A percentile compares a stretch with the other conserved stretches of the same genome.
These are phyloP conservation scores for Periconia macrospinosa DNA, from an alignment of 2,329 filamentous ascomycete genomes.

Conservation along the genomic window DNA sequence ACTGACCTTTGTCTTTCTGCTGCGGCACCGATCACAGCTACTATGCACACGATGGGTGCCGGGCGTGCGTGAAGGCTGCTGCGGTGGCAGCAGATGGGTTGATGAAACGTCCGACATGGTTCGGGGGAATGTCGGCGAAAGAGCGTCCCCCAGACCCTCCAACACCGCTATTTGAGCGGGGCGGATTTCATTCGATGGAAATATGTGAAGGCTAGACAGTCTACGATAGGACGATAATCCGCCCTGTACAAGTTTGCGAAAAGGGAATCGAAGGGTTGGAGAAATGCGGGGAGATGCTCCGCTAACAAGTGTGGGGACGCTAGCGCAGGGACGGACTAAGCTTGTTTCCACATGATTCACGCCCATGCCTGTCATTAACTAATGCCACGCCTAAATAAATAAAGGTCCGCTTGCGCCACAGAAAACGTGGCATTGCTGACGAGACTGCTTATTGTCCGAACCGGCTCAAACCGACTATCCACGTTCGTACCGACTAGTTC, in stretches of 20 bases:
- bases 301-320: slow-evolving; percentile 20
- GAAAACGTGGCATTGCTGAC: slow-evolving; percentile 2
- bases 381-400: neutral
- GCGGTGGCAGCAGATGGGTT: slow-evolving; percentile 4
- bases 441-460: neutral
- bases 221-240: slow-evolving; percentile 12
- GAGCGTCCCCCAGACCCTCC: neutral
- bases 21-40: slow-evolving; percentile 43
- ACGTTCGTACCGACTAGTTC: too few relatives aligned
- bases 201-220: slow-evolving; percentile 13
- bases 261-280: slow-evolving; percentile 11
- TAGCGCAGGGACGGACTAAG: slow-evolving; percentile 13
- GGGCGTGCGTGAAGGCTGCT: slow-evolving; percentile 13
- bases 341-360: slow-evolving; percentile 1
- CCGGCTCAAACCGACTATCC: too few relatives aligned
- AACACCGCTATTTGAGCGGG: slow-evolving; percentile 5
- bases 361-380: neutral
- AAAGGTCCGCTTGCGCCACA: neutral
- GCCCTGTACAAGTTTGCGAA: slow-evolving; percentile 5
- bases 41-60: slow-evolving; percentile 38
- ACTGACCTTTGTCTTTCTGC: slow-evolving; percentile 41
- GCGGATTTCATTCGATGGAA: slow-evolving; percentile 24
- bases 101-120: slow-evolving; percentile 30
- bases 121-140: neutral
- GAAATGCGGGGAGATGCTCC: slow-evolving; percentile 16